These are phyloP conservation scores for Leishmania turanica DNA, from an alignment of 208 protist species.

Conservation along the genomic window DNA sequence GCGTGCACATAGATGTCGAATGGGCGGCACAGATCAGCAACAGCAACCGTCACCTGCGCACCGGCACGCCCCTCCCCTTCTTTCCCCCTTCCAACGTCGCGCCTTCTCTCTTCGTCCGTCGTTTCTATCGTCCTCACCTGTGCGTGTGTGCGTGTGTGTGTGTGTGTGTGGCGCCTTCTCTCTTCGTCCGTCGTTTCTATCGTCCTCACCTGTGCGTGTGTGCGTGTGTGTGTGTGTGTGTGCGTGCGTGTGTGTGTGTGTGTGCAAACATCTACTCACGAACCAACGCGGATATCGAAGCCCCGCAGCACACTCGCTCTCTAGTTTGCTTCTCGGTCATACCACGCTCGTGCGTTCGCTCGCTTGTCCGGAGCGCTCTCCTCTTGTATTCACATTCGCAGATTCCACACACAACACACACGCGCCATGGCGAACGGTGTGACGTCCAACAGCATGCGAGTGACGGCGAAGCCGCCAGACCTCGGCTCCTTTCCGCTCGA, in stretches of 20 bases:
- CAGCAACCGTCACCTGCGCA: not conserved
- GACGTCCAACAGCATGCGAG: constrained; percentile 53
- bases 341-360: not conserved
- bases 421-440: constrained; percentile 66
- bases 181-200: not conserved
- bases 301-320: not conserved
- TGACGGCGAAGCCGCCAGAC: constrained; percentile 75
- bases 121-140: not conserved
- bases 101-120: not conserved
- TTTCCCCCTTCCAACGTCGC: not conserved
- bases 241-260: not conserved
- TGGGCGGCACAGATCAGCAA: not conserved
- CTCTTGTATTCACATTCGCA: not conserved
- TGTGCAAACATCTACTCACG: not conserved
- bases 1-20: not conserved
- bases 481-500: constrained; percentile 90
- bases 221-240: not conserved
- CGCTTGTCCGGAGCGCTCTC: not conserved
- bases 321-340: not conserved
- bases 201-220: not conserved
- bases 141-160: not conserved
- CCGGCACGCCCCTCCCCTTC: not conserved
- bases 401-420: not conserved
- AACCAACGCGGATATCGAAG: not conserved
- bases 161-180: not conserved